Evolutionary conservation across 345 rosid species (phyloP), one percentile per base, ranked within the genome.

Genomic region (Brassica rapa): DNA sequence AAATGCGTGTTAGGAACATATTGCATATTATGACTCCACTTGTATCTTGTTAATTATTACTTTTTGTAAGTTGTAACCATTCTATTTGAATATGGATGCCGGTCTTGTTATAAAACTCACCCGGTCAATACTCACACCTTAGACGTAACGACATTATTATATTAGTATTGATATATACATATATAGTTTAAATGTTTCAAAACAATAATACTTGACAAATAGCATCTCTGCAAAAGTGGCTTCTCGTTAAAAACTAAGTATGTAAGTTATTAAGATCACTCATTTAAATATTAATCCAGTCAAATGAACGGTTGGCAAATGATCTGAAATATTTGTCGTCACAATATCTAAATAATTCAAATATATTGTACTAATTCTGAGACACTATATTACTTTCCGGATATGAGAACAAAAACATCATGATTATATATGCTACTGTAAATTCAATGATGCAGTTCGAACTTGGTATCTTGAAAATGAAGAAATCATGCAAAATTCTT

Each of bases 71-170:
- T 39, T 29, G 51, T 19, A 56, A 56, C 27, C 9, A 56, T 16
- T 16, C 60, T 53, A 53, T 53, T 53, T 16, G 24, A 53, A 53
- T 53, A 53, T 53, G 8, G 60, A 51, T 62, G 68, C 55, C 63
- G 68, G 72, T 59, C 66, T 32, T 78, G 65, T 27, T 64, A 68
- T 65, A 65, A 71, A 66, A 72, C 24, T 29, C 51, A 29, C 11
- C 29, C 55, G 30, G 72, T 66, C 77, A 72, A 78, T 43, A 78
- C 68, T 78, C 41, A 29, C 46, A 65, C 35, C 11, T 59, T 27
- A 56, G 62, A 56, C 62, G 12, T 56, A 8, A 63, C 71, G 60
- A 53, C 71, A 27, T 46, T 46, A 46, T 46, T 46, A 46, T 14
- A 14, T 46, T n/a, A 49, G 56, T 5, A n/a, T 12, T 14, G 16